Conservation (phyloP, 306 rosid species). For the Pueraria montana region DNA sequence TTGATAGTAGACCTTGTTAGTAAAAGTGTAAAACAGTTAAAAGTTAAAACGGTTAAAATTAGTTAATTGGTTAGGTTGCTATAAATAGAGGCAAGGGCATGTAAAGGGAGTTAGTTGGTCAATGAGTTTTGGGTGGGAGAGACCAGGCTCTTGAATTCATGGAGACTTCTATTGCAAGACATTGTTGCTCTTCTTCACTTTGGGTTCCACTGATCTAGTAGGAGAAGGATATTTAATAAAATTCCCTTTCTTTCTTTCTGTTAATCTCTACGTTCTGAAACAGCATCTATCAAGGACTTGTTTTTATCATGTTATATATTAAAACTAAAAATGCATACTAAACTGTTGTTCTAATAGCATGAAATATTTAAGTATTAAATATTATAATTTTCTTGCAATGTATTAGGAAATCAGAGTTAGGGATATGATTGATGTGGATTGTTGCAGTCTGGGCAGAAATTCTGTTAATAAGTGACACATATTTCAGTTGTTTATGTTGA, state of each 20-base stretch:
- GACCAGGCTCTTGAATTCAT: too few species aligned
- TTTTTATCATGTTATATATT: slow-evolving; percentile 5
- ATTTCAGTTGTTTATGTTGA: neutral
- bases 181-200: neutral
- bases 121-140: slow-evolving; percentile 44
- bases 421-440: neutral
- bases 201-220: neutral
- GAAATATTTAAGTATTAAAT: neutral
- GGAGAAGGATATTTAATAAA: neutral
- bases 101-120: too few species aligned
- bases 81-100: too few species aligned
- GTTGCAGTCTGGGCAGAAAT: neutral
- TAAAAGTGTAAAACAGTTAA: too few species aligned
- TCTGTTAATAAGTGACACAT: neutral
- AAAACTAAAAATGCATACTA: slow-evolving; percentile 4
- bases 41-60: too few species aligned
- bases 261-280: neutral
- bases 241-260: too few species aligned
- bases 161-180: too few species aligned
- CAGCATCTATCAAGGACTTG: neutral
- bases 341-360: neutral
- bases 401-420: neutral
- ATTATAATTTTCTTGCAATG: slow-evolving; percentile 6
- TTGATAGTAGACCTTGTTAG: too few species aligned
- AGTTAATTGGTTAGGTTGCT: too few species aligned